Conservation (phyloP, 2,329 filamentous ascomycete genomes). For the Talaromyces sp. region DNA sequence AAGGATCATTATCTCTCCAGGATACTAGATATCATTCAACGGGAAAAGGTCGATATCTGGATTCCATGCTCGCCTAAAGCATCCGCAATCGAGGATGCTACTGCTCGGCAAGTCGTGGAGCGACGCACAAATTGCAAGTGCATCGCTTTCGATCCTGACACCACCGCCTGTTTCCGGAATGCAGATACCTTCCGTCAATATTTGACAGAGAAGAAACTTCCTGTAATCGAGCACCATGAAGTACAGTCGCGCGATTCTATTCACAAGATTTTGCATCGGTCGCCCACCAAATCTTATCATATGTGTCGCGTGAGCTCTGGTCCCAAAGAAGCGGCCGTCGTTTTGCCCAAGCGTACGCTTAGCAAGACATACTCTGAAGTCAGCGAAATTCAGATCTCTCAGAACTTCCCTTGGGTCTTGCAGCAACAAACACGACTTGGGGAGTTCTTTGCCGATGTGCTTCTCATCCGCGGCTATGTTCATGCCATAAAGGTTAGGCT, state of each 20-base stretch:
- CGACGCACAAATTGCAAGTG: slow-evolving; percentile 60
- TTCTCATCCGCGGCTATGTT: slow-evolving; percentile 67
- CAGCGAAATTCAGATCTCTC: slow-evolving; percentile 57
- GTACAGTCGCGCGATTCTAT: slow-evolving; percentile 59
- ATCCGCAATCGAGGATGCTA: slow-evolving; percentile 67
- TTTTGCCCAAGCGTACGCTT: slow-evolving; percentile 60
- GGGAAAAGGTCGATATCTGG: slow-evolving; percentile 70
- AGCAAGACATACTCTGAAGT: slow-evolving; percentile 60
- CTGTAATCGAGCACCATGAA: slow-evolving; percentile 55
- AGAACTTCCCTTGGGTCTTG: slow-evolving; percentile 63
- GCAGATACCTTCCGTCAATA: slow-evolving; percentile 68
- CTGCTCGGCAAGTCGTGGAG: slow-evolving; percentile 65
- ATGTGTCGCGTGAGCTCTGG: slow-evolving; percentile 54
- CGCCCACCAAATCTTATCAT: slow-evolving; percentile 58
- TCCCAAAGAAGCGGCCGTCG: slow-evolving; percentile 59
- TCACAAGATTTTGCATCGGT: slow-evolving; percentile 54
- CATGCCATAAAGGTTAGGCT: slow-evolving; percentile 69
- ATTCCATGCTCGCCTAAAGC: slow-evolving; percentile 72
- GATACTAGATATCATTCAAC: slow-evolving; percentile 61
- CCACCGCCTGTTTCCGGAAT: slow-evolving; percentile 63
- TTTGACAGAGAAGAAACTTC: slow-evolving; percentile 57
- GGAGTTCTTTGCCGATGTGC: slow-evolving; percentile 72
- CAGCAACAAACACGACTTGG: slow-evolving; percentile 68
- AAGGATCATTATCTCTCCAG: slow-evolving; percentile 57
- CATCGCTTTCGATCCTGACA: slow-evolving; percentile 63